A percentile compares a stretch with the other conserved stretches of the same genome.
These are phyloP conservation scores for Lotmaria passim DNA, from an alignment of 208 protist genomes.

Conservation along the genomic window DNA sequence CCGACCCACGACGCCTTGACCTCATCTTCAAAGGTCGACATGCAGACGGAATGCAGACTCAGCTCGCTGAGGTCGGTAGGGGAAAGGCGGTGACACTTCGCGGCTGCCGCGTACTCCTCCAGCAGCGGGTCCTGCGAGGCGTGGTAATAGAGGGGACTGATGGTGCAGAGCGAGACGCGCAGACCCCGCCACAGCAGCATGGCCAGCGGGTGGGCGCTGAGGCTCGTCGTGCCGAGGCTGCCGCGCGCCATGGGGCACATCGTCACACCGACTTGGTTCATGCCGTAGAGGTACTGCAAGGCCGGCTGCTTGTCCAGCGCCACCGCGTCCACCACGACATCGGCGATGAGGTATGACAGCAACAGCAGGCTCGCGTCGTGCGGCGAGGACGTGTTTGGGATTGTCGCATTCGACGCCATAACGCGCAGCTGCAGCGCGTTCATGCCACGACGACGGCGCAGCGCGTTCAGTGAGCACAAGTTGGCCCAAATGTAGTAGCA, in stretches of 20 bases:
- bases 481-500: slow-evolving; percentile 99
- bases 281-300: slow-evolving; percentile 98
- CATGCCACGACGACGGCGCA: slow-evolving; percentile 83
- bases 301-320: slow-evolving; percentile 90
- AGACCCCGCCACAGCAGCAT: slow-evolving; percentile 94
- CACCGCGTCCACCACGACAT: slow-evolving; percentile 95
- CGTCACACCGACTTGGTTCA: slow-evolving; percentile 95
- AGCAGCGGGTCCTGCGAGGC: slow-evolving; percentile 85
- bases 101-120: slow-evolving; percentile 88
- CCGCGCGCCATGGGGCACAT: slow-evolving; percentile 97
- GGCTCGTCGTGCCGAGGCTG: slow-evolving; percentile 95
- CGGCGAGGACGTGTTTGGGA: slow-evolving; percentile 50
- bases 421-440: slow-evolving; percentile 94
- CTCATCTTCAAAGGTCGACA: slow-evolving; percentile 74
- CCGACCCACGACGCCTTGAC: slow-evolving; percentile 74
- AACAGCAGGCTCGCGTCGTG: slow-evolving; percentile 53
- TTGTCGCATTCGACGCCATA: slow-evolving; percentile 56
- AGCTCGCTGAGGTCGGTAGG: slow-evolving; percentile 87
- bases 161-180: slow-evolving; percentile 96
- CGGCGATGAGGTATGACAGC: slow-evolving; percentile 89
- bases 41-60: slow-evolving; percentile 82
- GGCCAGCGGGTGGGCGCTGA: slow-evolving; percentile 94
- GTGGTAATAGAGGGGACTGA: slow-evolving; percentile 94
- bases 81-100: slow-evolving; percentile 72
- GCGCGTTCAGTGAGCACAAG: slow-evolving; percentile 95